Percentiles rank a stretch among this genome's conserved stretches.
Conservation (phyloP, 169 alveolate genomes). For the Plasmodium knowlesi region DNA sequence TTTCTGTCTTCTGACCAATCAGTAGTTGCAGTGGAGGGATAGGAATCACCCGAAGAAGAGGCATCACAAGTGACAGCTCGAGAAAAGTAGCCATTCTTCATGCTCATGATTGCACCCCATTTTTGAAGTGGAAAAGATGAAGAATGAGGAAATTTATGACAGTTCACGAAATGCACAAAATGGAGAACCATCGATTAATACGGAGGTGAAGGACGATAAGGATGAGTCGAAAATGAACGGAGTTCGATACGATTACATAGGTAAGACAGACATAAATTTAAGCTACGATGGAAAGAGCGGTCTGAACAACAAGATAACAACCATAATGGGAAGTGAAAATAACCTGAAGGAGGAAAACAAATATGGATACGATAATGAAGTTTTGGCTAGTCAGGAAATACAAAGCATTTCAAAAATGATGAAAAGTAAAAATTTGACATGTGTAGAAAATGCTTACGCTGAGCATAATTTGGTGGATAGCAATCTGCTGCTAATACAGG, state of each 20-base stretch:
- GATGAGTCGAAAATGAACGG: not conserved
- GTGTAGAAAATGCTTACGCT: not conserved
- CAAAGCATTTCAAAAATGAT: not conserved
- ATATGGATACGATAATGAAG: slow-evolving; percentile 8
- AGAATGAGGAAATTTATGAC: not conserved
- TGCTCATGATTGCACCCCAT: not conserved
- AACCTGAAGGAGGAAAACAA: not conserved
- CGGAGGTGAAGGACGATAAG: slow-evolving; percentile 5
- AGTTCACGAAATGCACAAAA: not conserved
- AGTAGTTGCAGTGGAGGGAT: not conserved
- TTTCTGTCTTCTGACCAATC: not conserved
- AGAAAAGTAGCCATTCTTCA: not conserved
- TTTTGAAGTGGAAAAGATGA: slow-evolving; percentile 11
- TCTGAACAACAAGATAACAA: not conserved
- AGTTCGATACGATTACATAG: not conserved
- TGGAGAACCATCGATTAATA: not conserved
- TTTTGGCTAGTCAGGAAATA: not conserved
- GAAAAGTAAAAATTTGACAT: not conserved
- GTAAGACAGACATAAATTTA: not conserved
- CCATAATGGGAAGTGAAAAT: not conserved
- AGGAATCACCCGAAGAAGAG: not conserved
- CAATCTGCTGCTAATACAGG: not conserved
- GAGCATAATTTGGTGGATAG: not conserved
- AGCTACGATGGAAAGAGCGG: not conserved
- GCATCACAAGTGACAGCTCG: not conserved